Percentiles rank a stretch among this genome's conserved stretches.
phyloP scores from a whole-genome alignment of 768 basidiomycete species.

The Sutorius australiensis region DNA sequence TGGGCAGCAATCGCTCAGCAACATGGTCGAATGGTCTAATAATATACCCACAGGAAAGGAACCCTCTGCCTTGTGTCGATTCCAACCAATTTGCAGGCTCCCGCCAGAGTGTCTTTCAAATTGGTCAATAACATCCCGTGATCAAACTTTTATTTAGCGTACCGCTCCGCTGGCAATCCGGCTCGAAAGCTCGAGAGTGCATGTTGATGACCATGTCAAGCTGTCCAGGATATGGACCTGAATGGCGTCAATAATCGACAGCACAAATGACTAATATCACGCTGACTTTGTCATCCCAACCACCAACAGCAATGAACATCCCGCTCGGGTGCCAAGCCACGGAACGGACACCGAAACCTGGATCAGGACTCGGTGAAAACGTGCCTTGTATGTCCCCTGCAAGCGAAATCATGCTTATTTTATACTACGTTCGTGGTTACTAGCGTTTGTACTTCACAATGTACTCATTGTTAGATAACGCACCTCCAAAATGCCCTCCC shows the following conservation, averaged over 20 bases:
- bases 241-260: background rate
- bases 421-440: conserved; percentile 51
- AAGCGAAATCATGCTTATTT: conserved; percentile 65
- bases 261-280: background rate
- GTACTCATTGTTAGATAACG: conserved; percentile 6
- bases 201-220: conserved; percentile 68
- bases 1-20: conserved; percentile 24
- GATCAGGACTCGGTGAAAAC: conserved; percentile 71
- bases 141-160: conserved; percentile 25
- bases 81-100: conserved; percentile 86
- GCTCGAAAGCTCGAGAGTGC: conserved; percentile 57
- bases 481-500: conserved; percentile 86
- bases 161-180: conserved; percentile 58
- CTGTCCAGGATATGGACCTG: conserved; percentile 76
- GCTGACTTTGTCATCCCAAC: conserved; percentile 84
- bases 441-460: background rate
- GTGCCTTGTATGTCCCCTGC: conserved; percentile 60
- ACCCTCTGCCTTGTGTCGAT: conserved; percentile 78
- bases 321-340: conserved; percentile 87
- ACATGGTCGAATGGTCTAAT: background rate
- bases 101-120: conserved; percentile 69
- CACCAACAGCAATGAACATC: conserved; percentile 73
- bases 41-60: conserved; percentile 67
- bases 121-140: background rate
- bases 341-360: conserved; percentile 76